Percentiles rank a stretch among this genome's conserved stretches.
These are phyloP conservation scores for Paramecium bursaria DNA, from an alignment of 73 alveolate species.

Conservation along the genomic window DNA sequence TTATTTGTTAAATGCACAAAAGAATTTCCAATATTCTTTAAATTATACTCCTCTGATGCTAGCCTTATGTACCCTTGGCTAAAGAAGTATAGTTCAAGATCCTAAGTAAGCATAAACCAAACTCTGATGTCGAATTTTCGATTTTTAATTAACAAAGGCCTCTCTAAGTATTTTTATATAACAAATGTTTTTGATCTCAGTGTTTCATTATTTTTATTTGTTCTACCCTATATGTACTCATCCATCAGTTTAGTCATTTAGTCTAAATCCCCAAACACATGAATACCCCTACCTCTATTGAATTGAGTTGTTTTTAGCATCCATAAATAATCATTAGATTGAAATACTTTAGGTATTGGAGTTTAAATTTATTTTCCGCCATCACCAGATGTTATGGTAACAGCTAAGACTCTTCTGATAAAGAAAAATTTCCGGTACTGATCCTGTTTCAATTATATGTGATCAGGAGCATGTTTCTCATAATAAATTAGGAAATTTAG, in stretches of 20 bases:
- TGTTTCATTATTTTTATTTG: background rate
- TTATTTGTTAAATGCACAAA: slow-evolving; percentile 89
- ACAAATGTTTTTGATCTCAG: slow-evolving; percentile 62
- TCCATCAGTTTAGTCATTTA: background rate
- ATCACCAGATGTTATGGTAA: background rate
- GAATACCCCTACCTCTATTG: slow-evolving; percentile 70
- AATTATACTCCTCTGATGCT: slow-evolving; percentile 76
- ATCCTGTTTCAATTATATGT: slow-evolving; percentile 3
- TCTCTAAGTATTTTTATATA: slow-evolving; percentile 82
- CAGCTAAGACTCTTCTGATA: too few species aligned
- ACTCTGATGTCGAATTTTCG: slow-evolving; percentile 90
- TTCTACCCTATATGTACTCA: background rate
- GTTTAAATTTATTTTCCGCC: background rate
- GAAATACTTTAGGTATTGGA: background rate
- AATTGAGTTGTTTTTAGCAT: slow-evolving; percentile 58
- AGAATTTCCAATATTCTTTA: slow-evolving; percentile 70
- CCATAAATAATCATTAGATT: slow-evolving; percentile 56
- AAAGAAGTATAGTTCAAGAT: slow-evolving; percentile 76
- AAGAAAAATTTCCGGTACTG: too few species aligned
- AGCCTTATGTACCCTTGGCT: slow-evolving; percentile 85
- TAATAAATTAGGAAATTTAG: slow-evolving; percentile 36
- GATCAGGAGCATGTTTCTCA: slow-evolving; percentile 36
- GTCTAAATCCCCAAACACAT: slow-evolving; percentile 26
- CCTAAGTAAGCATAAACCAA: slow-evolving; percentile 82
- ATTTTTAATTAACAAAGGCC: slow-evolving; percentile 80